Evolutionary conservation across 495 filamentous ascomycete species (phyloP), one percentile per base, ranked within the genome.

Genomic region (Penicillium bialowiezense): DNA sequence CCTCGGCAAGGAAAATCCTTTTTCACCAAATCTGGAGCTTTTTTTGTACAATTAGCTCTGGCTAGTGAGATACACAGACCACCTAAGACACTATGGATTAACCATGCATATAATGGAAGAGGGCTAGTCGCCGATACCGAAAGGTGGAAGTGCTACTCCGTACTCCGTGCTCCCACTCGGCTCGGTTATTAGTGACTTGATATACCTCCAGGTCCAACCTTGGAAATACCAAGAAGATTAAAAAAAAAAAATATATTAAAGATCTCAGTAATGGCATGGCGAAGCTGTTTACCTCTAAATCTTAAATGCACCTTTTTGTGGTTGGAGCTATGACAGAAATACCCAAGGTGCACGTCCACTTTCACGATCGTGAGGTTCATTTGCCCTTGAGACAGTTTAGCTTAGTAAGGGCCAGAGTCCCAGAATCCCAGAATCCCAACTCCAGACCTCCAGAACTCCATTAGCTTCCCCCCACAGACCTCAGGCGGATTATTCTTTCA

Each of bases 1-100:
- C 45, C 28, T 48, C 35, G 34, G 44, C 34, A 39, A 13, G 18
- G 21, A 38, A 47, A 38, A 29, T 46, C 34, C 15, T 10, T 46
- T 45, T 4, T 28, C 5, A n/a, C n/a, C n/a, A 21, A 35, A 26
- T 23, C 4, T 21, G 21, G 9, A 45, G 32, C 32, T 45, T n/a
- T 42, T 14, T 31, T 33, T 33, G 12, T 32, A 7, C 7, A 32
- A 7, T 18, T 39, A 23, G 45, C n/a, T 32, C 12, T 48, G 13
- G 17, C n/a, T 31, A 32, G 14, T 17, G 13, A 17, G 20, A 7
- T 19, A 48, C 35, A 48, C 44, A 40, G 44, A 40, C 44, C 35
- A 48, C 23, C 23, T 3, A 8, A 26, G 23, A n/a, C n/a, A 46
- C 35, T 0, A n/a, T 39, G 7, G 45, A 48, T 24, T 31, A 17